Evolutionary conservation across 108 stramenopile species (phyloP).

Genomic region (Schizochytrium sp.): DNA sequence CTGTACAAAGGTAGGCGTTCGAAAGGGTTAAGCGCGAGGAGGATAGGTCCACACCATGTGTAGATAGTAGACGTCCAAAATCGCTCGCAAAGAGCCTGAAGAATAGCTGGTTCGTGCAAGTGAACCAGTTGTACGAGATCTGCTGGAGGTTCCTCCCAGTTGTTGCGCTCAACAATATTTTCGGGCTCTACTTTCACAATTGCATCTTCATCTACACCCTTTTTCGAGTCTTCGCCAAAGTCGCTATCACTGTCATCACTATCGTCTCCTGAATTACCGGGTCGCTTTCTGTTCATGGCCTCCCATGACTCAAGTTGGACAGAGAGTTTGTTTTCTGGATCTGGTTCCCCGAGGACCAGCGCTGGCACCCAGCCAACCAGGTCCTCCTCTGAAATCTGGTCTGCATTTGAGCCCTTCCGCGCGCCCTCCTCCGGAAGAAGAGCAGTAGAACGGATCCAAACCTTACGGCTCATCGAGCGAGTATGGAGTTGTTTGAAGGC

Average conservation of each 20-base stretch:
- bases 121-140: slow-evolving; percentile 42
- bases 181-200: neutral
- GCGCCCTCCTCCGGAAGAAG: too few species aligned
- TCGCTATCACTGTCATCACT: slow-evolving; percentile 36
- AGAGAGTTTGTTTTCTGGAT: neutral
- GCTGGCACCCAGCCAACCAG: slow-evolving; percentile 28
- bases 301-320: slow-evolving; percentile 54
- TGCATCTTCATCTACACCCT: slow-evolving; percentile 6
- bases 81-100: slow-evolving; percentile 66
- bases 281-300: neutral
- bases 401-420: too few species aligned
- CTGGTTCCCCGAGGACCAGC: neutral
- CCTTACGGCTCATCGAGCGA: neutral
- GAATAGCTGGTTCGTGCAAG: slow-evolving; percentile 64
- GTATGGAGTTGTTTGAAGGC: too few species aligned
- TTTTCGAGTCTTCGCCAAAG: neutral
- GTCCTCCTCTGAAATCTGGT: neutral
- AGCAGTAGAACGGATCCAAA: neutral
- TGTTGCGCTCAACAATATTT: slow-evolving; percentile 20
- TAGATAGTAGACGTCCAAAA: slow-evolving; percentile 88
- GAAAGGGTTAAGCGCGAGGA: slow-evolving; percentile 93
- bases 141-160: slow-evolving; percentile 26
- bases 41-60: slow-evolving; percentile 88
- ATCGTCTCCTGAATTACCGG: neutral
- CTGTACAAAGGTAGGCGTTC: slow-evolving; percentile 91